Evolutionary conservation across 2,329 filamentous ascomycete genomes (phyloP).

Genomic region (Arthrobotrys iridis): DNA sequence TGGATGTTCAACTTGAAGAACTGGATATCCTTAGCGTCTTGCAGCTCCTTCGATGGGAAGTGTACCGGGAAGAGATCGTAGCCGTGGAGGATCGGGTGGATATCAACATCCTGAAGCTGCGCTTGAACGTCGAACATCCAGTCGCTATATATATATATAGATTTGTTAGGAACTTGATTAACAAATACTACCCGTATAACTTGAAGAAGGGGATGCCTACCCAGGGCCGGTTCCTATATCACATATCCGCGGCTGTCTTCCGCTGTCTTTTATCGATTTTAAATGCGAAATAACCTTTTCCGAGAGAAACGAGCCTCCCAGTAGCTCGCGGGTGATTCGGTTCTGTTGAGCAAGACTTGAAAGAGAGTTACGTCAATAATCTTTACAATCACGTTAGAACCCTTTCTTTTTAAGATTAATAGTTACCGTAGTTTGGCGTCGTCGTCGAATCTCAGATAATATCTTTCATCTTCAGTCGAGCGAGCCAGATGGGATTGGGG

Average conservation of each 20-base stretch:
- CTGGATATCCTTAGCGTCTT: not conserved
- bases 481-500: not conserved
- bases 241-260: constrained; percentile 8
- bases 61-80: constrained; percentile 30
- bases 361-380: not conserved
- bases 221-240: constrained; percentile 32
- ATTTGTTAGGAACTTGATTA: too few relatives aligned
- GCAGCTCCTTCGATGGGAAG: constrained; percentile 11
- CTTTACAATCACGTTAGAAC: not conserved
- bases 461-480: not conserved
- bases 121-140: constrained; percentile 18
- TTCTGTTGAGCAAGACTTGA: constrained; percentile 26
- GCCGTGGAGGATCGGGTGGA: constrained; percentile 11
- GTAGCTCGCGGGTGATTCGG: constrained; percentile 12
- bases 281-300: not conserved
- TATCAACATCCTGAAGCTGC: not conserved
- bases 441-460: constrained; percentile 22
- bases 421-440: constrained; percentile 19
- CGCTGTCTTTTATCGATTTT: constrained; percentile 1
- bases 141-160: constrained; percentile 1
- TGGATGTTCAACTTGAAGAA: constrained; percentile 32
- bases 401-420: not conserved
- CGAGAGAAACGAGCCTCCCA: constrained; percentile 22
- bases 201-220: not conserved
- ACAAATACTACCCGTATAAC: not conserved